Evolutionary conservation across 352 stramenopile species (phyloP), one percentile per base, ranked within the genome.

Genomic region (Pythium volutum): DNA sequence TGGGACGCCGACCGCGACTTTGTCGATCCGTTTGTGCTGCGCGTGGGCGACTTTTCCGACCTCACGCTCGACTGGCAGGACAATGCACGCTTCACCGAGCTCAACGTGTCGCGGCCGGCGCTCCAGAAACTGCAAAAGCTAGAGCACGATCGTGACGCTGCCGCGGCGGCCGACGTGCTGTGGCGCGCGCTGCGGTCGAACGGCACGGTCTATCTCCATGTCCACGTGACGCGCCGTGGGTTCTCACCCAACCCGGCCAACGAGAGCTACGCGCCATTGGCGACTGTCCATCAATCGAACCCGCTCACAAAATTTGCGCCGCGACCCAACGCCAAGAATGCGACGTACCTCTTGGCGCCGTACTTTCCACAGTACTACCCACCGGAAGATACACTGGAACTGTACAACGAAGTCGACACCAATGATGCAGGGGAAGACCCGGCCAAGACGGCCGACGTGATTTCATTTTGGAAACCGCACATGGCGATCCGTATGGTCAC

Each of bases 401-500:
- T 53, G 11, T 47, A 51, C 41, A 60, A 46, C 57, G 27, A 59
- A n/a, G 36, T 41, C 9, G 60, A 59, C 8, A 57, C 60, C 2
- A 46, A 56, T 3, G 54, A 64, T 0, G 39, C 47, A 4, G 58
- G 59, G 2, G 39, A 58, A 10, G 68, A 79, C 20, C 61, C 73
- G 11, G 66, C 78, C 36, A 50, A 76, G 26, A 64, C 59, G 10
- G 72, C 64, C 1, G 66, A 62, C 12, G 65, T 85, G 16, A 67
- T 90, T 29, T 79, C 81, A 12, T 92, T 88, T 61, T 93, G 84
- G 84, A 93, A 93, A 48, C 76, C 84, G 29, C 74, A 80, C 26
- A 85, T 79, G 65, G 82, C 76, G 55, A 74, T 93, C 39, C 73
- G 81, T 7, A 62, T 93, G 16, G 84, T 93, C 51, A 91, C 81